Base-by-base conservation (phyloP, 495 filamentous ascomycete genomes). In the Daldinia decipiens region DNA sequence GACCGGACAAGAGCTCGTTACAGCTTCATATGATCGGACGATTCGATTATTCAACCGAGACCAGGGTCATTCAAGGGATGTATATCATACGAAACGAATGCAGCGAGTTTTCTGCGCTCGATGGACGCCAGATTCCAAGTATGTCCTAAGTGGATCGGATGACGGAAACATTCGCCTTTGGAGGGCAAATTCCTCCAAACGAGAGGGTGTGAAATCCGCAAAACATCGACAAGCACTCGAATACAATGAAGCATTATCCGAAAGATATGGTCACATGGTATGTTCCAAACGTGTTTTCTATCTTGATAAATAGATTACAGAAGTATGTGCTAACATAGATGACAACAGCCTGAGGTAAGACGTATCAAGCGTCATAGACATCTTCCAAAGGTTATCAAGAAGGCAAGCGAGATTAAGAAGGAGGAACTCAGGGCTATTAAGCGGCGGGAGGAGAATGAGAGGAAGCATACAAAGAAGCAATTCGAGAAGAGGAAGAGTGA, bases 21-120 rank as follows among this genome's bases (percentile, higher is more conserved):
- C 88, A 32, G 95, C 92, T 12, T 93, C 90, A 5, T 99, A 98
- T 75, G 95, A 97, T 75, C 74, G 81, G 43, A 70, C 69, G 4
- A 71, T 78, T 27, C 87, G 93, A 53, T 79, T 94, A 39, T 99
- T 93, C 89, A 87, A 88, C 72, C 87, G 94, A 27, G 85, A 88
- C 36, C 84, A 88, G 52, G 95, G 95, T 8, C 92, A 96, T 78
- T 93, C 92, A 4, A 82, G 94, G 62, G 95, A 99, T 67, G 89
- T 98, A 52, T 99, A 99, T 81, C 95, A 98, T 82, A 98, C 95
- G 9, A 94, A 97, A 80, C 88, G 95, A 59, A 98, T 98, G 96
- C 95, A 99, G 83, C 87, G 90, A 73, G 93, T 97, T n/a, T 98
- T 98, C 85, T 91, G 89, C 19, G 86, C 86, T 57, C 87, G 86